Conservation (phyloP, 2,329 filamentous ascomycete species). For the Ramularia collo-cygni region DNA sequence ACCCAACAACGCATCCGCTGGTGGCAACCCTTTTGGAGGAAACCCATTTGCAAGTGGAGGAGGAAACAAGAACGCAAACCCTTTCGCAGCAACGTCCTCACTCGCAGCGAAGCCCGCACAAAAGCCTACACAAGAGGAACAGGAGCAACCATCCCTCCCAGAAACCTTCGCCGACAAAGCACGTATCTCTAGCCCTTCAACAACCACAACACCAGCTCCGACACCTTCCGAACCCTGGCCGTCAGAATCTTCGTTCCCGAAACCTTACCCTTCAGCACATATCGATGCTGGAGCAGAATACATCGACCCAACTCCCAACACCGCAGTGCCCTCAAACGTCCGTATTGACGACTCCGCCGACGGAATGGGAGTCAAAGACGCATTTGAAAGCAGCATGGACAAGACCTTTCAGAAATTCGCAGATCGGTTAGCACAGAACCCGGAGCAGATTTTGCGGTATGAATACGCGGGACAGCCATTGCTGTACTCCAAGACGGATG, state of each 20-base stretch:
- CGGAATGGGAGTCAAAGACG: slow-evolving; percentile 38
- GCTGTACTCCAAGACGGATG: slow-evolving; percentile 72
- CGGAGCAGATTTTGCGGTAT: slow-evolving; percentile 46
- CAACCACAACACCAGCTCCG: slow-evolving; percentile 17
- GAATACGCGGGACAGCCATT: slow-evolving; percentile 48
- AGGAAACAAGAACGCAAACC: slow-evolving; percentile 40
- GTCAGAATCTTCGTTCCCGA: slow-evolving; percentile 64
- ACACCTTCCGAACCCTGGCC: slow-evolving; percentile 22
- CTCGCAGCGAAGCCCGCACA: slow-evolving; percentile 41
- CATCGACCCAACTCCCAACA: slow-evolving; percentile 54
- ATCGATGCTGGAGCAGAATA: slow-evolving; percentile 89
- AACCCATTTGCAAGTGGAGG: slow-evolving; percentile 11
- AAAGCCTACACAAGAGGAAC: slow-evolving; percentile 17
- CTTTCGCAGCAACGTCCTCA: slow-evolving; percentile 47
- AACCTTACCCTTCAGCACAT: slow-evolving; percentile 68
- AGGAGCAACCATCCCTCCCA: slow-evolving; percentile 16
- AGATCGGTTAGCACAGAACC: slow-evolving; percentile 44
- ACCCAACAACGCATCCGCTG: slow-evolving; percentile 33
- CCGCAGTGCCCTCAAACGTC: slow-evolving; percentile 41
- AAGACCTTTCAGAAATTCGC: slow-evolving; percentile 47
- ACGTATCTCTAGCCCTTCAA: slow-evolving; percentile 21
- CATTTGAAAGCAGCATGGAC: slow-evolving; percentile 44
- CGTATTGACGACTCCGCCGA: slow-evolving; percentile 22
- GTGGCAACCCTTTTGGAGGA: slow-evolving; percentile 49
- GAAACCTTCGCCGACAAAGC: slow-evolving; percentile 30